phyloP scores from a whole-genome alignment of 306 rosid species.

The Argentina anserina region DNA sequence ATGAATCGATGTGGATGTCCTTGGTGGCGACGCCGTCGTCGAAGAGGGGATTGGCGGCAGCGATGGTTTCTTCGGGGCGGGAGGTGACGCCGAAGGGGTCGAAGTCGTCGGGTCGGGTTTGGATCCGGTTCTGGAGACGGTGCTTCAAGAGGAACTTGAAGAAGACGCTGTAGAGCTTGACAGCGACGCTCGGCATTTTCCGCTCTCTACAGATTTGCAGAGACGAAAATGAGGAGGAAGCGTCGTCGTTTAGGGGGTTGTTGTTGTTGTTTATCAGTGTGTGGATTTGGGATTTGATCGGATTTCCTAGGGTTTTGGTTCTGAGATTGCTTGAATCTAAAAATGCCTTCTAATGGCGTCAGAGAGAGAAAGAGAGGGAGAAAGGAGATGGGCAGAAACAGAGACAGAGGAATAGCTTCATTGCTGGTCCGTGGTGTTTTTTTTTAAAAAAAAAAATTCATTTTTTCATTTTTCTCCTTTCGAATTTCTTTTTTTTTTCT shows the following conservation, averaged over 20 bases:
- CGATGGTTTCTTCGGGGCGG: slow-evolving; percentile 73
- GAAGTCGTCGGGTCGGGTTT: slow-evolving; percentile 47
- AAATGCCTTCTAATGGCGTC: slow-evolving; percentile 34
- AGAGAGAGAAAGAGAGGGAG: slow-evolving; percentile 2
- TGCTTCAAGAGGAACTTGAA: slow-evolving; percentile 92
- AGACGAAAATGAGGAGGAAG: slow-evolving; percentile 21
- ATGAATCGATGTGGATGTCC: slow-evolving; percentile 82
- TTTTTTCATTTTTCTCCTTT: not conserved
- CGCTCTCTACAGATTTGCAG: slow-evolving; percentile 15
- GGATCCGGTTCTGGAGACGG: slow-evolving; percentile 86
- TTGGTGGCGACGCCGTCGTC: slow-evolving; percentile 91
- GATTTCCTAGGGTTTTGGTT: slow-evolving; percentile 19
- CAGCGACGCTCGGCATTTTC: slow-evolving; percentile 86
- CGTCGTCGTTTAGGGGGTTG: not conserved
- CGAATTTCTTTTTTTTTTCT: not conserved
- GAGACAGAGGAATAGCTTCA: slow-evolving; percentile 23
- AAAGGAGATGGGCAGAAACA: too few relatives aligned
- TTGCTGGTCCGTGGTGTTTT: slow-evolving; percentile 10
- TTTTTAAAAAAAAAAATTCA: too few relatives aligned
- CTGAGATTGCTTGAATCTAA: slow-evolving; percentile 25
- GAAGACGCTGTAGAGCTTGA: slow-evolving; percentile 94
- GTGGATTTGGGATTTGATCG: not conserved
- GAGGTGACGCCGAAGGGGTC: slow-evolving; percentile 73
- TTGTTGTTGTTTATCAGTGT: too few relatives aligned
- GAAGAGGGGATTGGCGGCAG: slow-evolving; percentile 69